Percentiles rank a stretch among this genome's conserved stretches.
phyloP scores from a whole-genome alignment of 1,139 yeast species.

The Lodderomyces theae region DNA sequence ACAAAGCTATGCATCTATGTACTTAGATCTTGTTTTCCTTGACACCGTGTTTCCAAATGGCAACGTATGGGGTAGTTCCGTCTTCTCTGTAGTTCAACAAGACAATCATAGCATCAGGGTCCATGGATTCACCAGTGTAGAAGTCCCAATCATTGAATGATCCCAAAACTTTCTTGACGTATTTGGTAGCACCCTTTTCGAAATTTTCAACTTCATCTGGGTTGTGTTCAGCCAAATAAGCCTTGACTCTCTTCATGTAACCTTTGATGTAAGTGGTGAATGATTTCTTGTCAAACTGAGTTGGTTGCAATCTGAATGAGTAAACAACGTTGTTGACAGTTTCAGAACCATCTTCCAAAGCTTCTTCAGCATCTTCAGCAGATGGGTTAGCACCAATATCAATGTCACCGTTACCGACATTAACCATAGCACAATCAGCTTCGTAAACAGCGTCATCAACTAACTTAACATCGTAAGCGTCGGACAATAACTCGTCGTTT shows the following conservation, averaged over 20 bases:
- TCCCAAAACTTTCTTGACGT: conserved; percentile 92
- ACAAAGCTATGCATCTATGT: background rate
- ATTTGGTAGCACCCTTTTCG: conserved; percentile 95
- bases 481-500: conserved; percentile 95
- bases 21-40: conserved; percentile 77
- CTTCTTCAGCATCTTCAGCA: conserved; percentile 90
- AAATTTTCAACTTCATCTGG: conserved; percentile 85
- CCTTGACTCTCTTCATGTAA: conserved; percentile 96
- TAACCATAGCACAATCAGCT: conserved; percentile 94
- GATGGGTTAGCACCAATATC: conserved; percentile 99
- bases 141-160: conserved; percentile 99
- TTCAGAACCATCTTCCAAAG: conserved; percentile 76
- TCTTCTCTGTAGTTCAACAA: conserved; percentile 99
- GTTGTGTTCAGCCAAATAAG: conserved; percentile 77
- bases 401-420: conserved; percentile 77
- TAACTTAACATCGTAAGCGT: conserved; percentile 85
- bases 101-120: conserved; percentile 98
- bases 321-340: conserved; percentile 96
- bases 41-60: conserved; percentile 99
- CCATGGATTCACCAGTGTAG: conserved; percentile 99
- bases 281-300: conserved; percentile 96
- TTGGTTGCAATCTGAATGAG: conserved; percentile 97
- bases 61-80: conserved; percentile 96
- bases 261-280: conserved; percentile 95
- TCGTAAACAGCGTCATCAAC: conserved; percentile 93